Evolutionary conservation across 176 grass and related monocot species (phyloP), one percentile per base, ranked within the genome.

Genomic region (Aegilops bicornis): DNA sequence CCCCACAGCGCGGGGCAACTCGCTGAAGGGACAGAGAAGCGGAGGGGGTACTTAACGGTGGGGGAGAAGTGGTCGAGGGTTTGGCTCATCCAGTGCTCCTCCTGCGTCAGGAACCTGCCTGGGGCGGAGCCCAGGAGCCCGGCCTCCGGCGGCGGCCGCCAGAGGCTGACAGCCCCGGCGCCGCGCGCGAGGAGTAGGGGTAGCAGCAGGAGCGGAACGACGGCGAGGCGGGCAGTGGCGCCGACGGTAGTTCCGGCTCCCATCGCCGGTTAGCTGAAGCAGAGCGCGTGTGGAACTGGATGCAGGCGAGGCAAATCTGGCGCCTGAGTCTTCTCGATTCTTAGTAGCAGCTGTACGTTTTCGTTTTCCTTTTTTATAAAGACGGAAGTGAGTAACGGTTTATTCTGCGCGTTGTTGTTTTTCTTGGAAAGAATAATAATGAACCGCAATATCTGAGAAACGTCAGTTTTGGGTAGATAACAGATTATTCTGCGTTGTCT

Each of bases 11-110:
- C 20, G 19, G 29, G 66, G 56, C 32, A 43, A 47, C 75, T 62
- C 8, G 33, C 33, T 25, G 39, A 50, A 71, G 31, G 32, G 35
- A 60, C 3, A 64, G 36, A 31, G 70, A 63, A 16, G 66, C 3
- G 19, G 60, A 62, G 56, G 3, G 37, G 42, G 36, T 56, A 83
- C 70, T 88, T 58, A 80, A 94, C 96, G 52, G 90, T 94, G 69
- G 96, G 96, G 43, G 92, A 91, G 93, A 96, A 98, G 88, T 96
- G 96, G 69, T 98, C 96, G 33, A 98, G 90, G 66, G 91, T 94
- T 48, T 98, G 96, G 88, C 20, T 64, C 90, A 96, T 94, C 96
- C 96, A 98, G 29, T 36, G 88, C 84, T 96, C 93, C 15, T 98
- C 90, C 74, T 23, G 77, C 24, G 93, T 96, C 33, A 98, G 91